Conservation (phyloP, 768 basidiomycete species). For the Antrodiella citrinella region DNA sequence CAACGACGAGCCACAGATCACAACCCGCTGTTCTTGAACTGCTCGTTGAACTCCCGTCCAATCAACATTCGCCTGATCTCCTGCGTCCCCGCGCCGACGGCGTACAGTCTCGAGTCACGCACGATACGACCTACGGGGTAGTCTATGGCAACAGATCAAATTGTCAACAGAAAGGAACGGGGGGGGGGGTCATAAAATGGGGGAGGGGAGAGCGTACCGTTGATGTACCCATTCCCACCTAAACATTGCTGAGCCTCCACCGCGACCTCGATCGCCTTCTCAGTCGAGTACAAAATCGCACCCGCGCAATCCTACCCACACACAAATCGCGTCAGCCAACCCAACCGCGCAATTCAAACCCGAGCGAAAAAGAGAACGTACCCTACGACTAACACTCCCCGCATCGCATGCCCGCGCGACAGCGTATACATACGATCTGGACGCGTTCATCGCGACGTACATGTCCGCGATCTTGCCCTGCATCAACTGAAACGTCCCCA, state of each 20-base stretch:
- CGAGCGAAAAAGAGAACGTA: constrained; percentile 30
- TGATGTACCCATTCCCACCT: constrained; percentile 94
- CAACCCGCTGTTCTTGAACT: constrained; percentile 30
- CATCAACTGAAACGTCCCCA: constrained; percentile 93
- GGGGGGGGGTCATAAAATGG: not conserved
- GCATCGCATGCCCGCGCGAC: constrained; percentile 85
- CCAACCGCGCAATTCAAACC: not conserved
- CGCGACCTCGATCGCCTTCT: constrained; percentile 85
- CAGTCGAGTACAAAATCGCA: constrained; percentile 88
- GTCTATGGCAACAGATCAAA: constrained; percentile 36
- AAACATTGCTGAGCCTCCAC: constrained; percentile 90
- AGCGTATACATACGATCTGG: constrained; percentile 86
- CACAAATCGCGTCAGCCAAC: not conserved
- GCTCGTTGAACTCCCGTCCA: constrained; percentile 84
- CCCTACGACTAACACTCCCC: constrained; percentile 69
- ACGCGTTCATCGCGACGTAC: constrained; percentile 89
- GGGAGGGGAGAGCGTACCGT: constrained; percentile 43
- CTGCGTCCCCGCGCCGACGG: constrained; percentile 95
- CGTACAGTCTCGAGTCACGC: constrained; percentile 82
- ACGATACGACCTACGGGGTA: constrained; percentile 86
- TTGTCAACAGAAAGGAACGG: not conserved
- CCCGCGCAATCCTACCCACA: constrained; percentile 81
- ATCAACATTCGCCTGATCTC: constrained; percentile 94
- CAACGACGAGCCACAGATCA: too few relatives aligned
- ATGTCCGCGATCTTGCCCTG: constrained; percentile 91